Base-by-base conservation (phyloP, 805 yeast species). In the Brettanomyces nanus region DNA sequence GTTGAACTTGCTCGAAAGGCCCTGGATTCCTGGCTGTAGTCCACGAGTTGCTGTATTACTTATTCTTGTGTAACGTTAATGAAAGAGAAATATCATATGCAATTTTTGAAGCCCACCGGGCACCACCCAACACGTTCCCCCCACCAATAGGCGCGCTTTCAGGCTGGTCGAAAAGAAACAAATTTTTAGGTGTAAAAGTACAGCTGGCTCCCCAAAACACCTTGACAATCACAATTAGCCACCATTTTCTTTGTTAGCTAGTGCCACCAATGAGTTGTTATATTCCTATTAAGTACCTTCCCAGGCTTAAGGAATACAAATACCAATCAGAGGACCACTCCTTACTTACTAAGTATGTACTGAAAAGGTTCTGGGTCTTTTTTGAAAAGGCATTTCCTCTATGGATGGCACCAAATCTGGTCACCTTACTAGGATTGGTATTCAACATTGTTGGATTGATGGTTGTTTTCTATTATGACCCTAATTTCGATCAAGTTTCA, bases 361-460 rank as follows among this genome's bases (percentile, higher is more conserved):
- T 89, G 49, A 86, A 85, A 53, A 85, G 81, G 37, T 89, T 86
- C 66, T 90, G 96, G 92, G 60, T 66, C 37, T 59, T 68, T 43
- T 80, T 86, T 54, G 89, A 81, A 25, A 56, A 65, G 33, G 63
- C 85, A 26, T 85, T 89, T 63, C 97, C 97, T 2, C 40, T 70
- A 44, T 79, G 79, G 73, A 76, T 90, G 81, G 97, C 97, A 3
- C 98, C 98, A 6, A 90, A 90, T 58, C 76, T 84, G 54, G 81
- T 89, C 38, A 90, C 97, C 1, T 62, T 90, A 21, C 62, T 73
- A 10, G 97, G 97, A 0, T 69, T 90, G 44, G 51, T 69, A 19
- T 90, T 87, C 56, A 75, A 89, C 31, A 49, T 84, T 11, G 53
- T 71, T 33, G 83, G 87, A 51, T 64, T 84, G 41, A 36, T 69